Conservation (phyloP, 139 green algal genomes). For the Dunaliella sp. region DNA sequence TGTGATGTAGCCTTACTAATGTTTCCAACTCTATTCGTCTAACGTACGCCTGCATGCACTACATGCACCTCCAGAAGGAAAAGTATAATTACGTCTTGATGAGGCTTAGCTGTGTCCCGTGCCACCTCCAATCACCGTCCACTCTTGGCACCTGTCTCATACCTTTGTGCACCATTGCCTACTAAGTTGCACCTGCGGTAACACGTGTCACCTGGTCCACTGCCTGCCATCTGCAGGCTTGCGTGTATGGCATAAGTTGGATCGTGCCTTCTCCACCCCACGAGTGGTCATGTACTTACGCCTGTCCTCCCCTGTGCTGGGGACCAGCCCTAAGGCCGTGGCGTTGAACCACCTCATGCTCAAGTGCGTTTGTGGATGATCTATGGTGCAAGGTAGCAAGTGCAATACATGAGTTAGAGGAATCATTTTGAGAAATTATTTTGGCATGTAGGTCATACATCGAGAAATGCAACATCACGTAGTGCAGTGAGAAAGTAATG, state of each 20-base stretch:
- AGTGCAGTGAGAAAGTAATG: too few relatives aligned
- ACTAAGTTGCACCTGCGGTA: too few relatives aligned
- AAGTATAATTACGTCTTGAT: slow-evolving; percentile 9
- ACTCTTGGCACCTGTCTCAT: background rate
- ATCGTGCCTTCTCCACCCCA: slow-evolving; percentile 68
- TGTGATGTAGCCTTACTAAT: too few relatives aligned
- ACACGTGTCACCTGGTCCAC: background rate
- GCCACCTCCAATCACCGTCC: background rate
- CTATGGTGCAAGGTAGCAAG: too few relatives aligned
- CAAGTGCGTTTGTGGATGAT: too few relatives aligned
- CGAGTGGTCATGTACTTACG: slow-evolving; percentile 58
- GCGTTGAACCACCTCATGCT: slow-evolving; percentile 63
- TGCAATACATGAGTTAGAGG: too few relatives aligned
- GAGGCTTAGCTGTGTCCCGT: background rate
- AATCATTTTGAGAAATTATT: too few relatives aligned
- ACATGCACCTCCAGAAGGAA: too few relatives aligned
- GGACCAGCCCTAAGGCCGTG: slow-evolving; percentile 37
- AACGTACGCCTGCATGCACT: too few relatives aligned
- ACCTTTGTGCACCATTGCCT: background rate
- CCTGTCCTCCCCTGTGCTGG: slow-evolving; percentile 46
- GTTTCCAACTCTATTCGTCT: too few relatives aligned
- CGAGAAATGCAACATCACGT: too few relatives aligned
- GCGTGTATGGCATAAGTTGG: slow-evolving; percentile 85
- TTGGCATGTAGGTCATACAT: too few relatives aligned
- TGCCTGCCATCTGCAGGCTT: slow-evolving; percentile 46